A percentile compares a stretch with the other conserved stretches of the same genome.
Conservation (phyloP, 2,329 filamentous ascomycete species). For the Xylaria sp. region DNA sequence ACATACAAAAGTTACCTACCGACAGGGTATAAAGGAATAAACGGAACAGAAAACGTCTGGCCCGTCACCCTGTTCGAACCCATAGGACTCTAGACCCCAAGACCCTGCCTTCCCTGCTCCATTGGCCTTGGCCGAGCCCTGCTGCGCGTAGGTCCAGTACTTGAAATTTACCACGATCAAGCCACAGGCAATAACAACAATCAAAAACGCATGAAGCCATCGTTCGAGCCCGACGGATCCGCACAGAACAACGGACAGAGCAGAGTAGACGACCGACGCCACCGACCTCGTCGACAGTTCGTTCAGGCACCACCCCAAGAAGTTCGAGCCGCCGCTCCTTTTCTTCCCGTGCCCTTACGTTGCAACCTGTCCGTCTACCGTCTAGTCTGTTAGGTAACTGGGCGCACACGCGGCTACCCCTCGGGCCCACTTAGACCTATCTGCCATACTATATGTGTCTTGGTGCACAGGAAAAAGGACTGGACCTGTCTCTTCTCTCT, state of each 20-base stretch:
- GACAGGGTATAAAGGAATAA: background rate
- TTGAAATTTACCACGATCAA: slow-evolving; percentile 12
- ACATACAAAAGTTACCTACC: background rate
- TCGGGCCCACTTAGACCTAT: slow-evolving; percentile 17
- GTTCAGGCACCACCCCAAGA: slow-evolving; percentile 23
- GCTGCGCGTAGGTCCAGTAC: background rate
- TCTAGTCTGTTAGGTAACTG: slow-evolving; percentile 18
- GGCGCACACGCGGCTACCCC: slow-evolving; percentile 12
- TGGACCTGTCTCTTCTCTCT: slow-evolving; percentile 12
- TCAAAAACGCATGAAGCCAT: slow-evolving; percentile 19
- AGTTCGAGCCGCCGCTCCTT: slow-evolving; percentile 11
- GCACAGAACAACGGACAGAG: slow-evolving; percentile 7
- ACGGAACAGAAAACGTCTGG: background rate
- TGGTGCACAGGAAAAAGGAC: slow-evolving; percentile 4
- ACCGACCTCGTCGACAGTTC: slow-evolving; percentile 19
- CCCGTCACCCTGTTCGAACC: slow-evolving; percentile 1
- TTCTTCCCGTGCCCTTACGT: slow-evolving; percentile 16
- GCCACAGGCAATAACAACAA: slow-evolving; percentile 7
- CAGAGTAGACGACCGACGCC: slow-evolving; percentile 16
- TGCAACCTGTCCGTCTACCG: slow-evolving; percentile 25
- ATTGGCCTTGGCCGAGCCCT: background rate
- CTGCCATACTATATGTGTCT: slow-evolving; percentile 21
- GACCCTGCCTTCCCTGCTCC: slow-evolving; percentile 1
- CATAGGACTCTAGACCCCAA: slow-evolving; percentile 3
- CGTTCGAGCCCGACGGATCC: slow-evolving; percentile 29